Base-by-base conservation (phyloP, 2,329 filamentous ascomycete genomes). In the Aureobasidium sp. region DNA sequence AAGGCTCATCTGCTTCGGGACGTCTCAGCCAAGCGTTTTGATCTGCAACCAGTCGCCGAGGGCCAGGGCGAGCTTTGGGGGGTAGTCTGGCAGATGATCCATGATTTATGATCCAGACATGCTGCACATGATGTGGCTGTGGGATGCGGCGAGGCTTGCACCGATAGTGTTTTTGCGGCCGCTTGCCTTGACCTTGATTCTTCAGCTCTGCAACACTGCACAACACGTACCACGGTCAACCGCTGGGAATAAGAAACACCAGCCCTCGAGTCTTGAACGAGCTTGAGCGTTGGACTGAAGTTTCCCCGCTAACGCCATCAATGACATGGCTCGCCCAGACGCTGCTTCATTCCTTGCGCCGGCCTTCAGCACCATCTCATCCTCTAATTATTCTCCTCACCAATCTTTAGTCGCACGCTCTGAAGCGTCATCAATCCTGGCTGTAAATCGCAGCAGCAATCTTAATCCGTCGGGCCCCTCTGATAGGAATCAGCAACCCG, bases 311-410 rank as follows among this genome's bases (percentile, higher is more conserved):
- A 57, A 44, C 42, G 54, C 54, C 54, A 48, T 58, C 54, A 47
- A 58, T 58, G 54, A 58, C 56, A 59, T 59, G 56, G 56, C 56
- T 49, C 57, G 45, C 44, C 56, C 56, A 37, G 53, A 54, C 53
- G 53, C 31, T 39, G 50, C 39, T 45, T 57, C 53, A 59, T 59
- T 49, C 49, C 56, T 48, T 59, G 57, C 57, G 14, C 45, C 54
- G 29, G 42, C 33, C 22, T 59, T 47, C 54, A 59, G 31, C 44
- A 60, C 35, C 33, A 40, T 60, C 31, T 50, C 45, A 60, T 50
- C 57, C 27, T 49, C 57, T 50, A 50, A 49, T 42, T 31, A 49
- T 45, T 50, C 44, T 50, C 45, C 33, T 31, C 57, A 31, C 31
- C 57, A 42, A 35, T 50, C 45, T 29, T 31, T 35, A 24, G n/a